Conservation (phyloP, 164 flowering plant species). For the Magnolia kwangsiensis region DNA sequence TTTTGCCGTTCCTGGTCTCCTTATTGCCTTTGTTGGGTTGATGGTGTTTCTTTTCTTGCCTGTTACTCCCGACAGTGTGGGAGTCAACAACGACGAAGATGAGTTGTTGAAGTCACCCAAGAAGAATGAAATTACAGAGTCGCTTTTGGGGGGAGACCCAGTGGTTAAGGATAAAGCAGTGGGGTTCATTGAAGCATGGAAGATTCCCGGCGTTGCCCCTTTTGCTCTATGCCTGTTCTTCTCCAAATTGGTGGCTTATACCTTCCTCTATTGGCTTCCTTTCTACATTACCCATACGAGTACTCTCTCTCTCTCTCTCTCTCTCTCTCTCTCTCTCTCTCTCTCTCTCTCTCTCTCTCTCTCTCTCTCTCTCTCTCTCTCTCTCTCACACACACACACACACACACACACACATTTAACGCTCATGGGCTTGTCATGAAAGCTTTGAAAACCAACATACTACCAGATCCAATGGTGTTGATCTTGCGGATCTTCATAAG, state of each 20-base stretch:
- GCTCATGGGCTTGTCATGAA: too few relatives aligned
- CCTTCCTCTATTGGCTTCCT: constrained; percentile 97
- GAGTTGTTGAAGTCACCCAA: constrained; percentile 29
- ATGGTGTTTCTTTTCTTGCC: constrained; percentile 65
- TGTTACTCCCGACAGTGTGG: constrained; percentile 67
- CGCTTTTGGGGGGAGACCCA: constrained; percentile 32
- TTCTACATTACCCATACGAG: constrained; percentile 91
- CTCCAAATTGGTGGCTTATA: constrained; percentile 87
- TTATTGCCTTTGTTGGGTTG: constrained; percentile 57
- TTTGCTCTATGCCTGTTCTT: constrained; percentile 96
- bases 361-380: too few relatives aligned
- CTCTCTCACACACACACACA: too few relatives aligned
- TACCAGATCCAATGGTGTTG: background rate
- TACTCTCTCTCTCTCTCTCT: constrained; percentile 14
- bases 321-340: background rate
- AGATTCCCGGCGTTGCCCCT: constrained; percentile 89
- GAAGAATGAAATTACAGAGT: constrained; percentile 41
- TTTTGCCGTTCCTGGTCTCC: constrained; percentile 72
- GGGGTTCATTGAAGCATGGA: constrained; percentile 92
- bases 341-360: background rate
- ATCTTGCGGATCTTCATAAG: background rate
- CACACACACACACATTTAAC: too few relatives aligned
- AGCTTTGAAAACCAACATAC: background rate
- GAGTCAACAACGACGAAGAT: constrained; percentile 43
- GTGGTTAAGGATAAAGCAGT: constrained; percentile 42